Percentiles rank a stretch among this genome's conserved stretches.
These are phyloP conservation scores for Ogataea neopini DNA, from an alignment of 805 yeast species.

Conservation along the genomic window DNA sequence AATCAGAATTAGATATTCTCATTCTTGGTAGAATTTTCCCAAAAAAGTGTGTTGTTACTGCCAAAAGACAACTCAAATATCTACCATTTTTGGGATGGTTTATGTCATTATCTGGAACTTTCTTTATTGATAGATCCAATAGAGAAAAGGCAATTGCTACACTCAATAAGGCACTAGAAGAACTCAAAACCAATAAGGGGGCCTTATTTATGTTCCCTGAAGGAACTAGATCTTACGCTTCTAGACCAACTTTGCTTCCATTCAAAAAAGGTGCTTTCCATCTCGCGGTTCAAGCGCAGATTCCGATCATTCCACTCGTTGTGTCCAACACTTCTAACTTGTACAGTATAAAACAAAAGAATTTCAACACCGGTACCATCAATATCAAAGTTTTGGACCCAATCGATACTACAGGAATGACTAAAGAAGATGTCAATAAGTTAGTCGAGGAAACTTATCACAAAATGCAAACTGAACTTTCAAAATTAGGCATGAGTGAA, in stretches of 20 bases:
- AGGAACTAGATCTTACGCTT: constrained; percentile 87
- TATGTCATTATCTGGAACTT: constrained; percentile 87
- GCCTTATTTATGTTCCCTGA: constrained; percentile 93
- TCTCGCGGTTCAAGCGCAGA: constrained; percentile 87
- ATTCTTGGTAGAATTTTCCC: constrained; percentile 85
- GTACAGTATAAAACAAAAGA: constrained; percentile 56
- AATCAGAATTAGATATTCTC: constrained; percentile 81
- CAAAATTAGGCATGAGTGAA: constrained; percentile 45
- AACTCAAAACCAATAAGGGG: constrained; percentile 62
- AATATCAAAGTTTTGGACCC: constrained; percentile 81
- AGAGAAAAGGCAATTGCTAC: constrained; percentile 75
- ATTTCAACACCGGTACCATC: constrained; percentile 79
- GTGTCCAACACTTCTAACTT: constrained; percentile 82
- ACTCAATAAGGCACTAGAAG: constrained; percentile 65
- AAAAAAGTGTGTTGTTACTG: constrained; percentile 86
- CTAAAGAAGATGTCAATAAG: constrained; percentile 67
- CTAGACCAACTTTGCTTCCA: constrained; percentile 70
- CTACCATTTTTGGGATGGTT: constrained; percentile 97
- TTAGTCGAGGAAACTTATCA: constrained; percentile 58
- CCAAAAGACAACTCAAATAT: constrained; percentile 79
- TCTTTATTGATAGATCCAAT: constrained; percentile 82
- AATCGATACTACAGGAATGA: constrained; percentile 65
- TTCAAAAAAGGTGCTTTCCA: constrained; percentile 99
- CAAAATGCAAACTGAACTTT: constrained; percentile 50
- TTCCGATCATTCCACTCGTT: constrained; percentile 87